Percentiles rank a stretch among this genome's conserved stretches.
phyloP scores from a whole-genome alignment of 2,329 filamentous ascomycete species.

The Corinectria fuckeliana region DNA sequence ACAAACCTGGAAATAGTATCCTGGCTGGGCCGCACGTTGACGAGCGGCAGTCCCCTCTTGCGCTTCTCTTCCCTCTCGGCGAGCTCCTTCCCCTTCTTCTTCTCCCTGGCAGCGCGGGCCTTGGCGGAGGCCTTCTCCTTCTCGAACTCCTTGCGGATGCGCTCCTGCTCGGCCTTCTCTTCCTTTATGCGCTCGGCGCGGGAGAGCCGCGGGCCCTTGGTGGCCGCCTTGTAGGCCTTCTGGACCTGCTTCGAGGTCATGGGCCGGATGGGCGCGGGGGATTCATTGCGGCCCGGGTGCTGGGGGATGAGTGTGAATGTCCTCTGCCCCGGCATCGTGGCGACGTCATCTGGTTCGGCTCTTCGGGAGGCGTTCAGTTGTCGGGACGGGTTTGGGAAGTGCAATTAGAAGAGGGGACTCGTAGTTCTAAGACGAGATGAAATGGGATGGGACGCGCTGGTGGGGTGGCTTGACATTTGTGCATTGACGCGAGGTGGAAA shows the following conservation, averaged over 20 bases:
- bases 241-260: constrained; percentile 53
- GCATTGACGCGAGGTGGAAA: constrained; percentile 34
- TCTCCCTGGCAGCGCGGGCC: constrained; percentile 58
- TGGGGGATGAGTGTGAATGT: constrained; percentile 54
- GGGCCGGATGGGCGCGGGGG: constrained; percentile 34
- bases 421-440: neutral
- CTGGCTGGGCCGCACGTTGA: constrained; percentile 63
- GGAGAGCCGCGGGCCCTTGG: constrained; percentile 46
- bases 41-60: constrained; percentile 59
- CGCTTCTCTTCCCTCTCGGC: constrained; percentile 57
- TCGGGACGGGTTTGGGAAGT: neutral
- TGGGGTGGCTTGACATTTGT: constrained; percentile 16
- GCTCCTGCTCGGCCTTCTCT: constrained; percentile 58
- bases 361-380: neutral
- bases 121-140: constrained; percentile 55
- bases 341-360: constrained; percentile 25
- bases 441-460: constrained; percentile 7
- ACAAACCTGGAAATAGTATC: constrained; percentile 63
- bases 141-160: constrained; percentile 59
- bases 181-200: constrained; percentile 47
- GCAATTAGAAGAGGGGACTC: neutral
- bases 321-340: constrained; percentile 48
- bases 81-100: constrained; percentile 61
- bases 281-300: constrained; percentile 30
- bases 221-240: constrained; percentile 47